Percentiles rank a stretch among this genome's conserved stretches.
These are phyloP conservation scores for Pleomassaria siparia DNA, from an alignment of 2,329 filamentous ascomycete genomes.

Conservation along the genomic window DNA sequence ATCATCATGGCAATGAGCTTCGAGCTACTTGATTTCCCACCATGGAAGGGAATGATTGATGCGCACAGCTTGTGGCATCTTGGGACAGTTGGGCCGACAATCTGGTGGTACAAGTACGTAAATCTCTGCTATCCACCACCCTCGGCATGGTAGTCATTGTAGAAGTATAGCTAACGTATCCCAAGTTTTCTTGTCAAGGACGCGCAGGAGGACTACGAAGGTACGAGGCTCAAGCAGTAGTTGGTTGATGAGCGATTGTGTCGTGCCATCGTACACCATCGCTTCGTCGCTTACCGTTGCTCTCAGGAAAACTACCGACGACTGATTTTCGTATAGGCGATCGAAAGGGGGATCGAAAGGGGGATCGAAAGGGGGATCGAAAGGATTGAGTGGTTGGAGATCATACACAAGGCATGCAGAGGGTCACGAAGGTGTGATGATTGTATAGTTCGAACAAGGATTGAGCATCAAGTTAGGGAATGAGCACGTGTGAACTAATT, in stretches of 20 bases:
- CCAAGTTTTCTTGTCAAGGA: conserved; percentile 83
- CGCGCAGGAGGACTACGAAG: conserved; percentile 76
- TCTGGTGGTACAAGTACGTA: conserved; percentile 95
- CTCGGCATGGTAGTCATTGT: conserved; percentile 15
- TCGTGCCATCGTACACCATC: not conserved
- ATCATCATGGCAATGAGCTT: conserved; percentile 91
- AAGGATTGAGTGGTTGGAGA: conserved; percentile 12
- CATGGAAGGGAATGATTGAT: conserved; percentile 78
- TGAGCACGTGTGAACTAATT: not conserved
- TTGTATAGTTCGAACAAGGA: not conserved
- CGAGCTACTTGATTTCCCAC: conserved; percentile 92
- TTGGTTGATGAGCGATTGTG: not conserved
- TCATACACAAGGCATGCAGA: not conserved
- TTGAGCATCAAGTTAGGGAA: not conserved
- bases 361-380: conserved; percentile 16
- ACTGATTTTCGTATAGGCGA: conserved; percentile 19
- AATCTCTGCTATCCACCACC: not conserved
- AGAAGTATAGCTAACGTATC: conserved; percentile 2
- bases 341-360: too few species aligned
- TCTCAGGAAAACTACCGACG: conserved; percentile 23
- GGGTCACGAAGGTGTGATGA: not conserved
- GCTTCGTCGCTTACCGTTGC: conserved; percentile 22
- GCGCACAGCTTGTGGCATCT: conserved; percentile 96
- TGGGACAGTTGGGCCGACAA: conserved; percentile 82
- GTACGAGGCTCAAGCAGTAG: conserved; percentile 70